phyloP scores from a whole-genome alignment of 345 rosid species.

The Ceriops decandra region DNA sequence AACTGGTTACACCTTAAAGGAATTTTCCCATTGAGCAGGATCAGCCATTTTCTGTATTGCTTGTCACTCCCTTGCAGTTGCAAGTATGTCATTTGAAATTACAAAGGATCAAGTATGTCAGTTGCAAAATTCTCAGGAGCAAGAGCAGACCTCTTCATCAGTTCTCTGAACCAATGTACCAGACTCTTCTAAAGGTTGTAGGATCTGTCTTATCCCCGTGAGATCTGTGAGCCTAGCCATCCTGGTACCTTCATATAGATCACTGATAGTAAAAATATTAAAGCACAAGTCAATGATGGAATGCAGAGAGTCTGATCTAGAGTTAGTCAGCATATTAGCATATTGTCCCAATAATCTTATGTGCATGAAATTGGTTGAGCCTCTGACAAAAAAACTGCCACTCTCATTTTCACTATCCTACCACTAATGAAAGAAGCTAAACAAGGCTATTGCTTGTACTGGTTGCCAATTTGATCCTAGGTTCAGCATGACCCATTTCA shows the following conservation, averaged over 20 bases:
- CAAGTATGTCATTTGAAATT: not conserved
- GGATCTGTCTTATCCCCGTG: slow-evolving; percentile 62
- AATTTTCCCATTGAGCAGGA: not conserved
- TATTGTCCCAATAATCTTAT: not conserved
- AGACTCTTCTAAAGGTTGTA: slow-evolving; percentile 70
- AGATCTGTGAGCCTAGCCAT: slow-evolving; percentile 68
- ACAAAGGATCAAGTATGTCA: not conserved
- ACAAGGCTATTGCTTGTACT: not conserved
- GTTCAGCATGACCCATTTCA: not conserved
- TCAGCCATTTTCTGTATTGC: not conserved
- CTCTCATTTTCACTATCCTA: not conserved
- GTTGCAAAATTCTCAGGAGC: not conserved
- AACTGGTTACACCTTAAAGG: slow-evolving; percentile 5
- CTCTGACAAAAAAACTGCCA: not conserved
- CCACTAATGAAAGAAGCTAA: not conserved
- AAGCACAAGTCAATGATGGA: slow-evolving; percentile 17
- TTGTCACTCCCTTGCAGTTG: not conserved
- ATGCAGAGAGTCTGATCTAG: not conserved
- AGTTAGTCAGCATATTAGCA: not conserved
- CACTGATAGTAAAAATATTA: slow-evolving; percentile 38
- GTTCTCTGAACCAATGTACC: slow-evolving; percentile 64
- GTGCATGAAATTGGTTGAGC: slow-evolving; percentile 1
- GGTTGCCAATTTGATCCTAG: not conserved
- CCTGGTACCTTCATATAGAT: slow-evolving; percentile 88
- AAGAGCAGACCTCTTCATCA: slow-evolving; percentile 65